Evolutionary conservation across 208 protist genomes (phyloP), one percentile per base, ranked within the genome.

Genomic region (Wallacemonas sp.): DNA sequence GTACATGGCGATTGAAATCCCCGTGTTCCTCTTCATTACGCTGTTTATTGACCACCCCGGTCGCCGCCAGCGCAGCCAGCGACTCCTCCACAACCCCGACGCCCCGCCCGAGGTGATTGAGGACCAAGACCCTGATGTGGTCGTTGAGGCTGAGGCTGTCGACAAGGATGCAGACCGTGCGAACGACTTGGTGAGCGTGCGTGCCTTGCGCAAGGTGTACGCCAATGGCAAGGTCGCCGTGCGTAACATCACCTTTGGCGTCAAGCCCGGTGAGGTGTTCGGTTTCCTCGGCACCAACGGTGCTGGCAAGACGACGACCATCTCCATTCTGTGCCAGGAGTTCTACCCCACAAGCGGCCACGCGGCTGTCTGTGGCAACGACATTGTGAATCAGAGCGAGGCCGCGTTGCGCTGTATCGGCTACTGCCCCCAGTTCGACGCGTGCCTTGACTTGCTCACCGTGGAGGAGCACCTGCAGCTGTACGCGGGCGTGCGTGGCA

Each of bases 361-460:
- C 24, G 82, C 73, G 8, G 63, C 42, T 51, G 68, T 91, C 27
- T 77, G 75, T 34, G 81, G 83, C 24, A 51, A 80, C 31, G 75
- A 85, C 65, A 77, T 84, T 63, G 70, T 80, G 9, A 41, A 60
- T 0, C 31, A 86, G 19, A 72, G 69, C 36, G n/a, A 51, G 22
- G 34, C 72, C 19, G 80, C 78, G 27, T 65, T 82, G 33, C 80
- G 33, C 12, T 78, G 49, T 46, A 88, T 98, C 39, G 97, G 97
- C 34, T 91, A 97, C 28, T 98, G 96, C 74, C 94, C 94, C 28
- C 96, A 98, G 74, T 96, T 96, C 77, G 94, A 97, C 70, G 78
- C 96, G 9, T 69, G 94, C 2, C 87, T 91, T 31, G 79, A 86
- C 27, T 74, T 97, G 30, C 68, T 98, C 3, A 98, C 93, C 15